These are phyloP conservation scores for Annulohypoxylon nitens DNA, from an alignment of 495 filamentous ascomycete genomes.

Conservation along the genomic window DNA sequence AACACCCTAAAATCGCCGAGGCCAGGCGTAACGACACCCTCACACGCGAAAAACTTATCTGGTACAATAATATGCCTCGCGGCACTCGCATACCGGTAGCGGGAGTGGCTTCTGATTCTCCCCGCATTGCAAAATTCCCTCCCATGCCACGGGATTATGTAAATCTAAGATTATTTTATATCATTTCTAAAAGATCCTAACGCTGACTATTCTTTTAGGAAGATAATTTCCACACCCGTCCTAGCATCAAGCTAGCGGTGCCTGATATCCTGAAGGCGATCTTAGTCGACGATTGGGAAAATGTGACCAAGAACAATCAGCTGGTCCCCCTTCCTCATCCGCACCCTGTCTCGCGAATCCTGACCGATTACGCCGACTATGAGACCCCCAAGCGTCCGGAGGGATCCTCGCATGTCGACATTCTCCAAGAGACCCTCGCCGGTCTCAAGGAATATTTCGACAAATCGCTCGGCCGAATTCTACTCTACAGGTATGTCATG, in stretches of 20 bases:
- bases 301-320: slow-evolving; percentile 92
- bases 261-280: slow-evolving; percentile 89
- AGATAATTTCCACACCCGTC: slow-evolving; percentile 81
- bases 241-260: slow-evolving; percentile 82
- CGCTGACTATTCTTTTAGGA: slow-evolving; percentile 70
- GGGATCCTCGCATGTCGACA: slow-evolving; percentile 78
- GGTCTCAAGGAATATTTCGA: slow-evolving; percentile 95
- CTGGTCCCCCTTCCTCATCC: slow-evolving; percentile 85
- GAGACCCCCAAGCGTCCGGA: slow-evolving; percentile 74
- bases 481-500: slow-evolving; percentile 89
- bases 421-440: slow-evolving; percentile 87
- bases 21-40: slow-evolving; percentile 24
- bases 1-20: slow-evolving; percentile 45
- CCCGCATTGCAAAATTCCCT: slow-evolving; percentile 22
- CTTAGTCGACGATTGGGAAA: slow-evolving; percentile 98
- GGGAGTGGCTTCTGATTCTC: slow-evolving; percentile 43
- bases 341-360: no score
- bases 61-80: slow-evolving; percentile 41
- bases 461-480: slow-evolving; percentile 82
- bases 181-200: background rate
- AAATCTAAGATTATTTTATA: slow-evolving; percentile 6
- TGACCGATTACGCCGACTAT: no score
- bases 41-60: slow-evolving; percentile 24
- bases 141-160: background rate
- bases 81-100: slow-evolving; percentile 47